A percentile compares a stretch with the other conserved stretches of the same genome.
These are phyloP conservation scores for Hawksworthiomyces lignivorus DNA, from an alignment of 2,329 filamentous ascomycete species.

Conservation along the genomic window DNA sequence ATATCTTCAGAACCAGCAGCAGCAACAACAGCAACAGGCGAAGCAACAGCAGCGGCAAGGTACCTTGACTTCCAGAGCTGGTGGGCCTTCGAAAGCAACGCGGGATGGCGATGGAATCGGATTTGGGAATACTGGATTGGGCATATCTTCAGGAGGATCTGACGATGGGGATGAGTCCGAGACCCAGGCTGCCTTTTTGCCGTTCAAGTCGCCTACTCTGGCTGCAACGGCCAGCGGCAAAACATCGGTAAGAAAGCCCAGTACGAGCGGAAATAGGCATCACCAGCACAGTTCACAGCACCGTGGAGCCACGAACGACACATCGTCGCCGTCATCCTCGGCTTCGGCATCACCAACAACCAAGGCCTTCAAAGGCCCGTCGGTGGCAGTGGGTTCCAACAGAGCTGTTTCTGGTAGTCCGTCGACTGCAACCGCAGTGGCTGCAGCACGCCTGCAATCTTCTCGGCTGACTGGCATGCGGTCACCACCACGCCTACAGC, in stretches of 20 bases:
- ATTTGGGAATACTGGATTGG: not conserved
- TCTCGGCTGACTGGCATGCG: constrained; percentile 20
- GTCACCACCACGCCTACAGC: constrained; percentile 49
- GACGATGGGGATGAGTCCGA: constrained; percentile 46
- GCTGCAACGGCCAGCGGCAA: constrained; percentile 23
- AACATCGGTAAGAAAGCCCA: no score
- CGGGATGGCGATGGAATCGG: constrained; percentile 17
- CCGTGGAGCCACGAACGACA: no score
- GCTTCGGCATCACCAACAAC: constrained; percentile 11
- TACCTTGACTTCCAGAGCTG: no score
- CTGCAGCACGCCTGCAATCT: constrained; percentile 8
- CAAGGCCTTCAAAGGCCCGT: constrained; percentile 3
- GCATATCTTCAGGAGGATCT: constrained; percentile 16
- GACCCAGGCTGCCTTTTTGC: constrained; percentile 48
- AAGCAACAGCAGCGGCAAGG: constrained; percentile 5
- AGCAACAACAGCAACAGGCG: constrained; percentile 13
- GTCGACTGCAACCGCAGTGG: constrained; percentile 21
- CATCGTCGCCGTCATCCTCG: constrained; percentile 6
- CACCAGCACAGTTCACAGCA: not conserved
- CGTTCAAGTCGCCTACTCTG: constrained; percentile 26
- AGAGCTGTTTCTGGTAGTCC: constrained; percentile 15
- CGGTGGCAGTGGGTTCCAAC: not conserved
- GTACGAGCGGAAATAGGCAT: not conserved
- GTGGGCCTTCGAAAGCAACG: no score
- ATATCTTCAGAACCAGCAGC: constrained; percentile 27